phyloP scores from a whole-genome alignment of 2,329 filamentous ascomycete species.

The Lecanoromycetidae sp. region DNA sequence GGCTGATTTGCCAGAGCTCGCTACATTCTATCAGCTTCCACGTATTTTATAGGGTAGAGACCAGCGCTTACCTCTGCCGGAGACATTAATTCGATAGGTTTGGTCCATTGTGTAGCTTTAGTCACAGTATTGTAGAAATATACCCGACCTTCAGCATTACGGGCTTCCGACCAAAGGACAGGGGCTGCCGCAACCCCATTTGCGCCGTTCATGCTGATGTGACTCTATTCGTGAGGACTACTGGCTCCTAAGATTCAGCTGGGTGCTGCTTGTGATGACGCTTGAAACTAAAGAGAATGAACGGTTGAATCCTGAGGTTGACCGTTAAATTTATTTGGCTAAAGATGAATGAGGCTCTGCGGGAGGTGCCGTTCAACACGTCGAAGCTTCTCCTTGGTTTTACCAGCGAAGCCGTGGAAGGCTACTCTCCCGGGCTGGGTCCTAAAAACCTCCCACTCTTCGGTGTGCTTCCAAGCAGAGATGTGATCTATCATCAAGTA shows the following conservation, averaged over 20 bases:
- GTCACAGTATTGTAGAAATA: constrained; percentile 88
- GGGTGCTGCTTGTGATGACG: not conserved
- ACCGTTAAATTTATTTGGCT: not conserved
- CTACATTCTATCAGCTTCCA: constrained; percentile 32
- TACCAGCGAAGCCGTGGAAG: too few relatives aligned
- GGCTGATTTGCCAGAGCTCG: constrained; percentile 69
- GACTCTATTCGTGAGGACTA: not conserved
- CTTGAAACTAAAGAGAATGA: not conserved
- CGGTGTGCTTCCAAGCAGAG: too few relatives aligned
- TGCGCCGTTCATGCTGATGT: constrained; percentile 33
- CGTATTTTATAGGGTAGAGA: not conserved
- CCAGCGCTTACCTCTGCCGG: constrained; percentile 56
- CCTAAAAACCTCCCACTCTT: too few relatives aligned
- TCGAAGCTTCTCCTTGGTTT: too few relatives aligned
- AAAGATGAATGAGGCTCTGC: not conserved
- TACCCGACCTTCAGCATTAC: constrained; percentile 64
- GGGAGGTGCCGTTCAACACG: constrained; percentile 1
- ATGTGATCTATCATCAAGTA: too few relatives aligned
- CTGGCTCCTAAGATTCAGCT: too few relatives aligned
- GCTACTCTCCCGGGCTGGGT: too few relatives aligned
- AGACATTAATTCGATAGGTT: constrained; percentile 80
- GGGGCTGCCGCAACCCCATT: constrained; percentile 32
- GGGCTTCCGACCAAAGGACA: constrained; percentile 68
- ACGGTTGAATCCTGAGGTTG: not conserved
- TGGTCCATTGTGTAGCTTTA: constrained; percentile 86